phyloP scores from a whole-genome alignment of 78 protist genomes.

The Dictyostelium intermedium region DNA sequence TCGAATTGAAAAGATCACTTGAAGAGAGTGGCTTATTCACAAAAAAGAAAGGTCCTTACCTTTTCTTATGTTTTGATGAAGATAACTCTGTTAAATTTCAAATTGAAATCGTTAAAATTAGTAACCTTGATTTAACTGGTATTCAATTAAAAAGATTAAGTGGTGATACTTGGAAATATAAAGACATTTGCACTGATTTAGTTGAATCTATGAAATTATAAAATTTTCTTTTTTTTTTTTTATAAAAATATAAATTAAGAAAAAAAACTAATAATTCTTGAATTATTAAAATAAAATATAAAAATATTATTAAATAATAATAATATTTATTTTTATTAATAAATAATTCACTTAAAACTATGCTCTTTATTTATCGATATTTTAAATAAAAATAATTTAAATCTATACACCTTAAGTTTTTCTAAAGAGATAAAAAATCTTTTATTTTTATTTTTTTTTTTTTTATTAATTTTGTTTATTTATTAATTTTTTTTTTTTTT shows the following conservation, averaged over 20 bases:
- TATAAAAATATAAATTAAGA: neutral
- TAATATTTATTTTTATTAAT: too few relatives aligned
- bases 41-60: conserved; percentile 65
- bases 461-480: neutral
- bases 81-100: conserved; percentile 59
- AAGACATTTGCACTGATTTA: conserved; percentile 68
- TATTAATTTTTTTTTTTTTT: too few relatives aligned
- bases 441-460: neutral
- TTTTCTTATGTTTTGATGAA: conserved; percentile 61
- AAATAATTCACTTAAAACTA: too few relatives aligned
- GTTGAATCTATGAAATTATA: conserved; percentile 55
- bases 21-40: conserved; percentile 43
- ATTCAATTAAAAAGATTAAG: conserved; percentile 74
- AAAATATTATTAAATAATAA: neutral
- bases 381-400: too few relatives aligned
- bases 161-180: conserved; percentile 83
- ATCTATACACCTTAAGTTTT: too few relatives aligned
- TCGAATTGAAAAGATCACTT: conserved; percentile 50
- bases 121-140: conserved; percentile 56
- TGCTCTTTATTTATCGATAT: too few relatives aligned
- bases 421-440: too few relatives aligned
- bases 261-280: neutral
- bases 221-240: neutral
- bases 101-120: conserved; percentile 66
- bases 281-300: neutral